Base-by-base conservation (phyloP, 805 yeast species). In the Cyberlindnera nakhonratchasimensis region DNA sequence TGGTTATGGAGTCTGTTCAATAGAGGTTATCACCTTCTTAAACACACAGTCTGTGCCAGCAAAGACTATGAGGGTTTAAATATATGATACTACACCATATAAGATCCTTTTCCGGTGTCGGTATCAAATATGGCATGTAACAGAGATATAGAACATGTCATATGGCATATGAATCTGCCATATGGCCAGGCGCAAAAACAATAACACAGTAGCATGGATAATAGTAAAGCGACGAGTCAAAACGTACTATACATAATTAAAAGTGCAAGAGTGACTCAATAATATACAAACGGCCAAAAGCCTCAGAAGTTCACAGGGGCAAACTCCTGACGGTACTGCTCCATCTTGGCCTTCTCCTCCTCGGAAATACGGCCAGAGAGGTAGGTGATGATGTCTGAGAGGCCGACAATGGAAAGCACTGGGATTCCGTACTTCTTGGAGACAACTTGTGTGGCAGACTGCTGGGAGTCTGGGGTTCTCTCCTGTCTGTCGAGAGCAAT, bases 401-500 rank as follows among this genome's bases (percentile, higher is more conserved):
- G 74, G 32, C 78, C 72, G 29, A 89, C 89, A 54, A 93, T 90
- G 38, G 85, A 78, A 42, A 85, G 64, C 19, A 93, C 96, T 3
- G 97, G 97, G 43, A 91, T 85, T 29, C 74, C 73, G 61, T 82
- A 83, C 58, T 73, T 77, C 57, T 79, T 70, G 39, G 86, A 69
- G 21, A 91, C 93, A 18, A 80, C 80, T 61, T 82, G 83, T 5
- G 96, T 86, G 36, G 98, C 95, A 52, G 93, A 82, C 53, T 71
- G 63, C 32, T 72, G 72, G 30, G 80, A 71, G 53, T 79, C 83
- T 28, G 86, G 82, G 37, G 93, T 81, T 43, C 67, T 62, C 69
- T 93, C 99, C 71, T 90, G 95, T 72, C 99, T 82, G 65, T 93
- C 99, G 53, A 93, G 76, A 7, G 96, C 96, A 58, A 93, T 86